Base-by-base conservation (phyloP, 345 rosid genomes). In the Sisymbrium irio region DNA sequence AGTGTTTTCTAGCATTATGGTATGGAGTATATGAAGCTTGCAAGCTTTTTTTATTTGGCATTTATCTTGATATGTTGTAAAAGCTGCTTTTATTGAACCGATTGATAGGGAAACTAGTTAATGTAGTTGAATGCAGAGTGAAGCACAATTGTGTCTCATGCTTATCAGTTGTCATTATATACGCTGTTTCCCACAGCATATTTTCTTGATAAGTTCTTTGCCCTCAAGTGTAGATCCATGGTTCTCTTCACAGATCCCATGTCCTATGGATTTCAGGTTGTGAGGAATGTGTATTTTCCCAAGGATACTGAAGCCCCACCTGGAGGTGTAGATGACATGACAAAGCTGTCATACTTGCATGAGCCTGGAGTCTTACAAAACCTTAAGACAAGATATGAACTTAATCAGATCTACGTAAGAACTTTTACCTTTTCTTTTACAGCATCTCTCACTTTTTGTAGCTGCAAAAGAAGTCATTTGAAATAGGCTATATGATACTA, bases 311-410 rank as follows among this genome's bases (percentile, higher is more conserved):
- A 92, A 85, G 92, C 85, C 75, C 84, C 90, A 9, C 84, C 94
- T 9, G 98, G 88, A 55, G 98, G 98, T 74, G 94, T 88, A 5
- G 96, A 92, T 88, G 98, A 92, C 84, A 92, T 92, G 98, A 90
- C 96, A 46, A 90, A 87, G 83, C 88, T 92, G 65, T 88, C 96
- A 42, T 92, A 92, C 76, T 81, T 92, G 85, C 98, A 92, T 47
- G 98, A 92, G 78, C 98, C 98, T 3, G 98, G 96, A 74, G 98
- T 92, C 71, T 74, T 92, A 50, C 82, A 82, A 61, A 92, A 92
- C 74, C 79, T 92, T 77, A 78, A 87, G 40, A 61, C 86, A 30
- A 85, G 98, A 88, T 92, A 92, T 79, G 92, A 90, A 78, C 92
- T 90, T 51, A 90, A 92, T 66, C 95, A 90, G 75, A 92, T 92